Evolutionary conservation across 352 stramenopile genomes (phyloP).

Genomic region (Phytopythium cucurbitacearum): DNA sequence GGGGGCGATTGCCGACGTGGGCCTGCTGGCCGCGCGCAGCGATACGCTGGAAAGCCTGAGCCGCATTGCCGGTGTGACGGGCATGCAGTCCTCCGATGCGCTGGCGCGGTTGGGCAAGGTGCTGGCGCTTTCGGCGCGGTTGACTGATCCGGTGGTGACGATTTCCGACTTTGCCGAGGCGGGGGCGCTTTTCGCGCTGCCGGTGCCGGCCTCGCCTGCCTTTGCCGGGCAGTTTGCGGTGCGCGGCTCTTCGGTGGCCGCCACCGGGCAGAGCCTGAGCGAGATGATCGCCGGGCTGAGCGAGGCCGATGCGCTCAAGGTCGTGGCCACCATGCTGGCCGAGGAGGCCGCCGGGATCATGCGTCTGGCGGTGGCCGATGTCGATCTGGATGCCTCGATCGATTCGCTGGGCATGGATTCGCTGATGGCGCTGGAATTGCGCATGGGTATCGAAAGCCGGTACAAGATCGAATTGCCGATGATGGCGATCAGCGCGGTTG

Average conservation of each 20-base stretch:
- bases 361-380: conserved; percentile 4
- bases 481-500: conserved; percentile 5
- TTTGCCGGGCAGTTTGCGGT: conserved; percentile 5
- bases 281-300: conserved; percentile 5
- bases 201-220: conserved; percentile 4
- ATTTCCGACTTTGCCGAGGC: conserved; percentile 5
- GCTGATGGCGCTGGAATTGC: conserved; percentile 5
- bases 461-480: conserved; percentile 6
- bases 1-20: conserved; percentile 4
- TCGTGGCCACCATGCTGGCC: conserved; percentile 4
- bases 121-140: conserved; percentile 4
- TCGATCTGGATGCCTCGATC: conserved; percentile 5
- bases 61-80: conserved; percentile 4
- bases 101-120: conserved; percentile 4
- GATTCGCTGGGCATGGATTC: conserved; percentile 5
- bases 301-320: conserved; percentile 4
- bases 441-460: conserved; percentile 5
- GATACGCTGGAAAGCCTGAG: conserved; percentile 5
- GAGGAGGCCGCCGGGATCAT: conserved; percentile 4
- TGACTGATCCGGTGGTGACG: conserved; percentile 5
- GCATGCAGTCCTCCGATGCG: conserved; percentile 5
- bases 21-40: conserved; percentile 4
- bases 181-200: conserved; percentile 4
- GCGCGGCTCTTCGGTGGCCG: conserved; percentile 4
- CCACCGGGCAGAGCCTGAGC: conserved; percentile 4